These are phyloP conservation scores for Isatis lusitanica DNA, from an alignment of 441 rosid genomes.

Conservation along the genomic window DNA sequence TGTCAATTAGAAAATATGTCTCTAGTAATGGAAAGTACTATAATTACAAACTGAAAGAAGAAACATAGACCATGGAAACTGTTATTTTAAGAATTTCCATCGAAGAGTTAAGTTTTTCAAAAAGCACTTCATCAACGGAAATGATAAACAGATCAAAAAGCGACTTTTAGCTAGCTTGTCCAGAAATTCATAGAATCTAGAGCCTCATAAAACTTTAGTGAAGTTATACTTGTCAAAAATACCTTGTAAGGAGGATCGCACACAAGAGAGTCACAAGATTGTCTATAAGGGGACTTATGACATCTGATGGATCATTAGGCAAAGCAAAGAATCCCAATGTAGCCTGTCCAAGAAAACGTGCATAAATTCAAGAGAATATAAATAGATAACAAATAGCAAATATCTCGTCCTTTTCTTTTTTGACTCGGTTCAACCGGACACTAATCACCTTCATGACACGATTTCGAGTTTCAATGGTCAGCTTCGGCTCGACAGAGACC, in stretches of 20 bases:
- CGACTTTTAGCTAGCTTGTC: constrained; percentile 2
- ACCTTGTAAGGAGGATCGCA: constrained; percentile 99
- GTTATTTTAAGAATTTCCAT: neutral
- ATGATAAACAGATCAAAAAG: neutral
- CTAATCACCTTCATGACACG: constrained; percentile 84
- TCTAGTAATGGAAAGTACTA: neutral
- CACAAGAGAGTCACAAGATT: constrained; percentile 95
- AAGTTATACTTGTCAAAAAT: constrained; percentile 33
- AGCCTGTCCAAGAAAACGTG: constrained; percentile 62
- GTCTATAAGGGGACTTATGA: constrained; percentile 85
- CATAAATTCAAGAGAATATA: constrained; percentile 9
- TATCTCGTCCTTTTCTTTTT: neutral
- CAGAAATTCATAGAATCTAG: constrained; percentile 8
- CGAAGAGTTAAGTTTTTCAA: constrained; percentile 4
- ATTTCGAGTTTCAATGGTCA: constrained; percentile 92
- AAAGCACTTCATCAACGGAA: constrained; percentile 9
- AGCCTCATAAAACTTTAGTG: constrained; percentile 7
- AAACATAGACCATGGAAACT: constrained; percentile 1
- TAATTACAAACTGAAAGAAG: constrained; percentile 10
- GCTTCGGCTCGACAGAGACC: constrained; percentile 98
- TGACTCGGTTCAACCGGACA: constrained; percentile 8
- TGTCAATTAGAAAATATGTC: neutral
- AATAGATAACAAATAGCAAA: neutral
- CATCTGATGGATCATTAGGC: constrained; percentile 91
- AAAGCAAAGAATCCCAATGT: constrained; percentile 96